Percentiles rank a stretch among this genome's conserved stretches.
phyloP scores from a whole-genome alignment of 192 early-diverging fungal species.

The Backusella morwellensis region DNA sequence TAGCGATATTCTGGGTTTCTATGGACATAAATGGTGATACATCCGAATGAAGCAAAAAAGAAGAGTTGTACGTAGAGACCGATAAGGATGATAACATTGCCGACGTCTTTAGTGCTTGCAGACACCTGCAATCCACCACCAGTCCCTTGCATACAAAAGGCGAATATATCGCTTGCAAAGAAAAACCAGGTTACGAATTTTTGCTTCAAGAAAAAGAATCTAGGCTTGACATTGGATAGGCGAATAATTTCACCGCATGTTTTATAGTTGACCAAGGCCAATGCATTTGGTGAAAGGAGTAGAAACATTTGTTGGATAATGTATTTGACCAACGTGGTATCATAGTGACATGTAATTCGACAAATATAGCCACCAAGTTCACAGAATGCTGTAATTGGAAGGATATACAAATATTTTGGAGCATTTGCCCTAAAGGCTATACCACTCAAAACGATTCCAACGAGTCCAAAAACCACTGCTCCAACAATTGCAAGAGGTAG shows the following conservation, averaged over 20 bases:
- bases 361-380: neutral
- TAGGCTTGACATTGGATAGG: neutral
- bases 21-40: neutral
- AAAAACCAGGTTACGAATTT: constrained; percentile 9
- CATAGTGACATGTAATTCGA: neutral
- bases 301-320: neutral
- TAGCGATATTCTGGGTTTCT: neutral
- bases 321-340: neutral
- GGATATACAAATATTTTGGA: constrained; percentile 3
- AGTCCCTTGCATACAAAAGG: neutral
- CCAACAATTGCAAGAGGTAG: constrained; percentile 6
- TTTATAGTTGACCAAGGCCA: constrained; percentile 8
- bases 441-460: neutral
- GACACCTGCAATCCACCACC: neutral
- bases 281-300: neutral
- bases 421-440: neutral
- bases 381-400: neutral
- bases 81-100: neutral
- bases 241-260: neutral
- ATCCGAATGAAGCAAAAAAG: neutral
- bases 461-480: neutral
- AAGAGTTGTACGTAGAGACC: neutral
- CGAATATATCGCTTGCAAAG: neutral
- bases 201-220: neutral
- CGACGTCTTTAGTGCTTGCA: neutral